phyloP scores from a whole-genome alignment of 768 basidiomycete genomes.

The Termitomyces sp. region DNA sequence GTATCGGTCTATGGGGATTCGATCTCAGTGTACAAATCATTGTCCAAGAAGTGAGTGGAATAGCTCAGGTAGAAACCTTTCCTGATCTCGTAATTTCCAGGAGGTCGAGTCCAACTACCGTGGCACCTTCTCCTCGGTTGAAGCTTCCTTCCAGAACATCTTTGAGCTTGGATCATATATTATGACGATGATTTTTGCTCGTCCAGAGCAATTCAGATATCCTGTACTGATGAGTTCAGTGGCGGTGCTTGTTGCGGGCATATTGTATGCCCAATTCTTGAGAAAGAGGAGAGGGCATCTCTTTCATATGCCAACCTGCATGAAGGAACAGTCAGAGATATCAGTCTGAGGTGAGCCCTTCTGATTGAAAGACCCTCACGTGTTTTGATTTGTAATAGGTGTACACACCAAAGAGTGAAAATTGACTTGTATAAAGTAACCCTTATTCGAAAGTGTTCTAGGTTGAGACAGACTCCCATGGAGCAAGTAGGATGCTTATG shows the following conservation, averaged over 20 bases:
- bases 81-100: slow-evolving; percentile 1
- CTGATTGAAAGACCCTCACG: not conserved
- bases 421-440: not conserved
- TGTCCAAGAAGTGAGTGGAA: slow-evolving; percentile 18
- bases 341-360: not conserved
- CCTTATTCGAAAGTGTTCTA: not conserved
- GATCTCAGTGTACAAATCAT: slow-evolving; percentile 22
- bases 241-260: slow-evolving; percentile 12
- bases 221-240: slow-evolving; percentile 17
- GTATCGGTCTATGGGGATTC: slow-evolving; percentile 24
- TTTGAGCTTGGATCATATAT: slow-evolving; percentile 20
- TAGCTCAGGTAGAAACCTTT: not conserved
- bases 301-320: slow-evolving; percentile 12
- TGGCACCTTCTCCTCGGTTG: slow-evolving; percentile 21
- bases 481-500: no score
- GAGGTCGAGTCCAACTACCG: slow-evolving; percentile 15
- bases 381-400: not conserved
- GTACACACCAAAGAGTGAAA: not conserved
- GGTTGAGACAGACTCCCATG: not conserved
- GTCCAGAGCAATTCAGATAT: slow-evolving; percentile 22
- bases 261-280: slow-evolving; percentile 16
- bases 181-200: slow-evolving; percentile 18
- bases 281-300: slow-evolving; percentile 19
- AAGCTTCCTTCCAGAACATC: slow-evolving; percentile 21
- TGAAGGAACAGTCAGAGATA: not conserved